These are phyloP conservation scores for Eryngium alpinum DNA, from an alignment of 140 eudicot species.

Conservation along the genomic window DNA sequence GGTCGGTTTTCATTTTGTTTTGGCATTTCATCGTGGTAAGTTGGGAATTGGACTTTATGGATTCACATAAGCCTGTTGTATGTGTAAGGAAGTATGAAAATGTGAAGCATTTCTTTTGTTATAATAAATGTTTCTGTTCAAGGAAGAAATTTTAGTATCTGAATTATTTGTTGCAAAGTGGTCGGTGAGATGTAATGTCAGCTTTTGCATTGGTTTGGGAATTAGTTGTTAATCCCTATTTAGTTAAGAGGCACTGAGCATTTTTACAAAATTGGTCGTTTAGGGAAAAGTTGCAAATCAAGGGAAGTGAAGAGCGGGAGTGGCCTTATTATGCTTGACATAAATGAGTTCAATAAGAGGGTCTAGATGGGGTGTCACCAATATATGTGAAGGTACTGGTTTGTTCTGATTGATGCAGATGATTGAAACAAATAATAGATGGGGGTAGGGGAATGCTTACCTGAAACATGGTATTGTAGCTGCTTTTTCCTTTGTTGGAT, in stretches of 20 bases:
- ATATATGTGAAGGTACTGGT: neutral
- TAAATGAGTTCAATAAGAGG: neutral
- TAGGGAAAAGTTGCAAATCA: neutral
- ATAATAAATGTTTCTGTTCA: neutral
- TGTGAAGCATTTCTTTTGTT: no score
- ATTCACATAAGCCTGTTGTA: no score
- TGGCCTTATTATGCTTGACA: neutral
- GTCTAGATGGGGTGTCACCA: neutral
- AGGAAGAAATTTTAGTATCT: neutral
- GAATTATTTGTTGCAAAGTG: neutral
- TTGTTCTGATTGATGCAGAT: neutral
- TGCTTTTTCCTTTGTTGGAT: neutral
- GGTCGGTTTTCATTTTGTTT: no score
- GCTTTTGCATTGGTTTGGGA: neutral
- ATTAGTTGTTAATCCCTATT: neutral
- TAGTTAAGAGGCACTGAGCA: neutral
- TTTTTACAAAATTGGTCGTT: neutral
- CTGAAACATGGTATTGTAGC: neutral
- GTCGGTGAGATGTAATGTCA: neutral
- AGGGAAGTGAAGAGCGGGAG: conserved; percentile 4
- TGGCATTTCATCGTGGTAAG: no score
- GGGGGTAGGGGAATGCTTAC: neutral
- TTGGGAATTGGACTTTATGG: no score
- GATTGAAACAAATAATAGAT: neutral
- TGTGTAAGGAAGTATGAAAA: no score